Evolutionary conservation across 2,329 filamentous ascomycete species (phyloP), one percentile per base, ranked within the genome.

Genomic region (Ciborinia camelliae): DNA sequence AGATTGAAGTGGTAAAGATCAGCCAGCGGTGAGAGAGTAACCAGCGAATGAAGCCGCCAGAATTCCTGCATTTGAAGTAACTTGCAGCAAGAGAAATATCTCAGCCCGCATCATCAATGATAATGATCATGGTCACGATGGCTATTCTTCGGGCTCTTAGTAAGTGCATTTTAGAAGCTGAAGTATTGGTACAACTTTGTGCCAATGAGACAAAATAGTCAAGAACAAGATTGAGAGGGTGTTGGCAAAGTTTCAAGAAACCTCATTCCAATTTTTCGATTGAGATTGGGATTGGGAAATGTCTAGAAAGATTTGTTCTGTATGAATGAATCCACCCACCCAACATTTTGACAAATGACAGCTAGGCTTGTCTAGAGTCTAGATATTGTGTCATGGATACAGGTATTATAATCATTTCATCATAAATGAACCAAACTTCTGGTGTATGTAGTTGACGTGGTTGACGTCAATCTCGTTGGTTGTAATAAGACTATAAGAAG

Each of bases 61-160:
- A 45, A n/a, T 57, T 57, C 26, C 39, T 45, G 54, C 54, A 57
- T 45, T 57, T 32, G 28, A 57, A 57, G 54, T 57, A 57, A 57
- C 54, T 57, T 45, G 54, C 54, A 32, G 54, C 26, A 45, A 57
- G 41, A 45, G 39, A 45, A 18, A 5, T 45, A 32, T 57, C 28
- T 57, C 20, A 10, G 28, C 32, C n/a, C 37, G 26, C 43, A 45
- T n/a, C n/a, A n/a, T n/a, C n/a, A n/a, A n/a, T n/a, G n/a, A n/a
- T n/a, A n/a, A n/a, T n/a, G n/a, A n/a, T n/a, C n/a, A n/a, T n/a
- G n/a, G n/a, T n/a, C n/a, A n/a, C n/a, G n/a, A n/a, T 57, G 20
- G 28, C 23, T 30, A 45, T 23, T 43, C 28, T 45, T 57, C 54
- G 23, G 20, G 26, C 28, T 32, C 54, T 30, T 32, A 45, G 32